Conservation (phyloP, 2,329 filamentous ascomycete genomes). For the Dothidotthia symphoricarpi region DNA sequence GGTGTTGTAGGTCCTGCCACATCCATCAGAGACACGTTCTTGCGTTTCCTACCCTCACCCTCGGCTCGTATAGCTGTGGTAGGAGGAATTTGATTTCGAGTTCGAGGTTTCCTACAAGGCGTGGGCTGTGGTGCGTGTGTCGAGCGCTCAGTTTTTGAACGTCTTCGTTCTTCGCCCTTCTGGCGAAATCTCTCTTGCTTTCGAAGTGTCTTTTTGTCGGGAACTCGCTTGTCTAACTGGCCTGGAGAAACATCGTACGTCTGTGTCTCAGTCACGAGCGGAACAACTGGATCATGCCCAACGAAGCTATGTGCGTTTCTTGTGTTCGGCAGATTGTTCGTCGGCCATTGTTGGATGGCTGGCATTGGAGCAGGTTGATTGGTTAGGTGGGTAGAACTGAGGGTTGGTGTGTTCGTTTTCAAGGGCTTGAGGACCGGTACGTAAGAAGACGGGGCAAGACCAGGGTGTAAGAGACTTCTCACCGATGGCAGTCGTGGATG, state of each 20-base stretch:
- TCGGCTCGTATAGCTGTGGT: too few relatives aligned
- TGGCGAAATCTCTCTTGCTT: conserved; percentile 5
- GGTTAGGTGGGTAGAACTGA: too few relatives aligned
- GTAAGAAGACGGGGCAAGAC: too few relatives aligned
- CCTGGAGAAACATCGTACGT: not conserved
- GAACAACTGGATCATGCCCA: not conserved
- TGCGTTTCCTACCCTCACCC: too few relatives aligned
- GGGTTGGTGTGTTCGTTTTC: too few relatives aligned
- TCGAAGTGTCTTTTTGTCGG: not conserved
- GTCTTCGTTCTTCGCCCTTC: conserved; percentile 5
- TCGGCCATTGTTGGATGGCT: conserved; percentile 16
- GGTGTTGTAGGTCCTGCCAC: too few relatives aligned
- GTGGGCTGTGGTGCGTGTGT: not conserved
- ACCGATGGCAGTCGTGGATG: too few relatives aligned
- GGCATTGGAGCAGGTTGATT: conserved; percentile 1
- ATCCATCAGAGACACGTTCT: too few relatives aligned
- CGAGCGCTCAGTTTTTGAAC: conserved; percentile 1
- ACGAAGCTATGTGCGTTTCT: not conserved
- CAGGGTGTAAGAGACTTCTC: too few relatives aligned
- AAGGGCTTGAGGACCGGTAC: too few relatives aligned
- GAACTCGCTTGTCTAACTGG: not conserved
- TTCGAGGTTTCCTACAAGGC: not conserved
- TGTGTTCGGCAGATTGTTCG: conserved; percentile 2
- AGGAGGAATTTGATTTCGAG: too few relatives aligned
- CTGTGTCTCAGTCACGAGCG: not conserved